phyloP scores from a whole-genome alignment of 768 basidiomycete species.

The Boletus tylopilopsis region DNA sequence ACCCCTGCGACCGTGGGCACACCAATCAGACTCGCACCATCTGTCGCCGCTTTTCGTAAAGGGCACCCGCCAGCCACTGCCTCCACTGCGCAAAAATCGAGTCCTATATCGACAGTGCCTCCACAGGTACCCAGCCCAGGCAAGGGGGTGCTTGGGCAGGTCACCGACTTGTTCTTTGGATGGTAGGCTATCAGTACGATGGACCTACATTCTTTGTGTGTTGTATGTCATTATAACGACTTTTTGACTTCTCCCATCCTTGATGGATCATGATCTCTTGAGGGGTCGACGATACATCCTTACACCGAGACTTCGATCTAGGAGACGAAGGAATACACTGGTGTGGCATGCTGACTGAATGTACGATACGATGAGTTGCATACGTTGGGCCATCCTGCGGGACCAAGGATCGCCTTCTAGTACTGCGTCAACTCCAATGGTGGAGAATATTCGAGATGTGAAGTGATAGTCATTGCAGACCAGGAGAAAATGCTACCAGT shows the following conservation, averaged over 20 bases:
- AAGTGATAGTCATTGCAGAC: not conserved
- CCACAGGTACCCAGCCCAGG: constrained; percentile 35
- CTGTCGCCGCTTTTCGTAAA: constrained; percentile 67
- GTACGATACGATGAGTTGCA: too few relatives aligned
- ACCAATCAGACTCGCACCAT: constrained; percentile 69
- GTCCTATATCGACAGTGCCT: constrained; percentile 4
- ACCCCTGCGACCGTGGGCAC: constrained; percentile 51
- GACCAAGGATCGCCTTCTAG: too few relatives aligned
- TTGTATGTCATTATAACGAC: not conserved
- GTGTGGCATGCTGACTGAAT: too few relatives aligned
- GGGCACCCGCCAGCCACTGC: constrained; percentile 27
- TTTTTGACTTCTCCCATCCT: too few relatives aligned
- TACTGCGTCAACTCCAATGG: too few relatives aligned
- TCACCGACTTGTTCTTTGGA: constrained; percentile 78
- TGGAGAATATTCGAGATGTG: too few relatives aligned
- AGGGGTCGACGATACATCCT: too few relatives aligned
- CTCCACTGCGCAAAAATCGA: constrained; percentile 23
- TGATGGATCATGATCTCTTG: too few relatives aligned
- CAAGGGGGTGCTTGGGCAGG: constrained; percentile 67
- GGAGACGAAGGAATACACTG: too few relatives aligned
- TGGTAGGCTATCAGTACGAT: constrained; percentile 47
- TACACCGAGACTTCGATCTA: too few relatives aligned
- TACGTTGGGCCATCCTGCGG: too few relatives aligned
- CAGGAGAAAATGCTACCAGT: constrained; percentile 41
- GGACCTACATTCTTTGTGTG: not conserved